These are phyloP conservation scores for Colletotrichum sp. DNA, from an alignment of 2,329 filamentous ascomycete genomes.

Conservation along the genomic window DNA sequence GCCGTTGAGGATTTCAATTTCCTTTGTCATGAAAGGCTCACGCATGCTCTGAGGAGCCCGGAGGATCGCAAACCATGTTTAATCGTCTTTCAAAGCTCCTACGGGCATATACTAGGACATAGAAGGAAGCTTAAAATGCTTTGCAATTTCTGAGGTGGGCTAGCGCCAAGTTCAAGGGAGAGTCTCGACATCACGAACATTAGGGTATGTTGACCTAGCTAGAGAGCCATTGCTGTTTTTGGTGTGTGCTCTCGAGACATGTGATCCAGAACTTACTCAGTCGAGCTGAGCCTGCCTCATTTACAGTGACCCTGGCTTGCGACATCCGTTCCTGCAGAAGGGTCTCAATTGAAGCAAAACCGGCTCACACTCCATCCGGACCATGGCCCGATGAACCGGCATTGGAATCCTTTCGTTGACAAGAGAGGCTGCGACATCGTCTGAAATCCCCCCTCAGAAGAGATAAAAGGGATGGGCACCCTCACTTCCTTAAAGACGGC, in stretches of 20 bases:
- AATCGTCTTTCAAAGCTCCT: neutral
- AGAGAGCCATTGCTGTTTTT: neutral
- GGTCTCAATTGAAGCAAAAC: neutral
- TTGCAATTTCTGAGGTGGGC: neutral
- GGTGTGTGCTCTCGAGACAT: fast-evolving
- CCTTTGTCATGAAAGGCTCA: neutral
- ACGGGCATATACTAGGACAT: neutral
- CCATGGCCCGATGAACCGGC: neutral
- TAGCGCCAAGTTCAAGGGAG: neutral
- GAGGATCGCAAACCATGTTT: neutral
- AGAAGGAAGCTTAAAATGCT: neutral
- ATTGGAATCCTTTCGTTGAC: neutral
- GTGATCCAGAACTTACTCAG: fast-evolving
- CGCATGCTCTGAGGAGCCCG: neutral
- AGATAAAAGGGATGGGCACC: neutral
- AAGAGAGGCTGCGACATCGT: neutral
- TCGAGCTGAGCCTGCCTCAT: neutral
- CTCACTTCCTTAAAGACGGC: neutral
- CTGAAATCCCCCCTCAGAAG: fast-evolving
- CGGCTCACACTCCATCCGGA: neutral
- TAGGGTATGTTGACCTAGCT: neutral
- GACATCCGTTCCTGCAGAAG: neutral
- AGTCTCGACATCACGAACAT: neutral
- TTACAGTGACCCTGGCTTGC: neutral
- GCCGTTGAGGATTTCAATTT: neutral